Base-by-base conservation (phyloP, 2,329 filamentous ascomycete genomes). In the Sarocladium oryzae region DNA sequence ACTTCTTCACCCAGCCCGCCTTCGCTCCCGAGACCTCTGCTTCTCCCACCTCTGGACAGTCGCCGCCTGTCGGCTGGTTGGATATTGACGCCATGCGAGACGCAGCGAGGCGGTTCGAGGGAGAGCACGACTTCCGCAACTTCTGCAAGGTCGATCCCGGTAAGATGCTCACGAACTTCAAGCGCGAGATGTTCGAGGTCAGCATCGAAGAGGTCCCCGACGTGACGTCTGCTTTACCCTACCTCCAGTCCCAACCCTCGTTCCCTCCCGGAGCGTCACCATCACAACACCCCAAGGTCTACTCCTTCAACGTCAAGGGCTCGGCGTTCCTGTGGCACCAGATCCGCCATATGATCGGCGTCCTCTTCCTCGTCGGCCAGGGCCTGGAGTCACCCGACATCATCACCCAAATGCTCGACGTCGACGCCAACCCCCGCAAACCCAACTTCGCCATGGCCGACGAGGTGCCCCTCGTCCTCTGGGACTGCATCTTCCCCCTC, bases 291-390 rank as follows among this genome's bases (percentile, higher is more conserved):
- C 77, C 83, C 6, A 88, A 89, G 62, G 79, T 96, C 13, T 97
- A 95, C 71, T 85, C 86, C 55, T 95, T 99, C 68, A 85, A 86
- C 53, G 83, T 99, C 36, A 83, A 91, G 58, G 93, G 93, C 18
- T 90, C 87, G 7, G 93, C 91, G 2, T 99, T 99, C 68, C 72
- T 99, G 43, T 99, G 93, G 93, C 93, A 99, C 70, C 93, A 99
- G 71, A 95, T 99, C 58, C 84, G 93, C 21, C 89, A 92, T 71
- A 91, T 99, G 81, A 84, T 95, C n/a, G 82, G 85, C 15, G 75
- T 97, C 6, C 74, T 99, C n/a, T 97, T 99, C 72, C 75, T 93
- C 10, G 84, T 97, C 8, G 93, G 89, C 24, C 93, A 99, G 69
- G 84, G 89, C 0, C 79, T 95, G 15, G 93, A 99, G 66, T 65